Base-by-base conservation (phyloP, 371 early-diverging fungal genomes). In the Synchytrium microbalum region DNA sequence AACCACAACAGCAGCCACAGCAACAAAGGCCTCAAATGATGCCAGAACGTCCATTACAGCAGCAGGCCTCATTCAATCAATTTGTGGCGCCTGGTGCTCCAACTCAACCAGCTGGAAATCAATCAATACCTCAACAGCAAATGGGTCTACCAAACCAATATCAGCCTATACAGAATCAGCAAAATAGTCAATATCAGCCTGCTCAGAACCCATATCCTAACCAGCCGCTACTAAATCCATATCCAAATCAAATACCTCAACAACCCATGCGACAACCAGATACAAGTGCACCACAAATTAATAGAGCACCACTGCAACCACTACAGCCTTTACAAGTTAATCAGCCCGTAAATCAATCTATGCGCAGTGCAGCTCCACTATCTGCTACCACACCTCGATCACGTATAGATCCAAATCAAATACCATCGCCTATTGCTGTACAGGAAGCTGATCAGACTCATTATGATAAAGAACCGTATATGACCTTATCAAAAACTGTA, bases 351-450 rank as follows among this genome's bases (percentile, higher is more conserved):
- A 38, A 38, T 38, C 46, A 38, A 38, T 10, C 46, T 10, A 10
- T 10, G 10, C 46, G 19, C 19, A 19, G 10, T 38, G 19, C 10
- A 10, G 10, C 46, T 38, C 46, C 46, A 38, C 46, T 38, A 38
- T 38, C 46, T 19, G 46, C 46, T 19, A 38, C 46, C 5, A 38
- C 60, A 5, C 25, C 69, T 13, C 58, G 71, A 2, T 63, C 69
- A 2, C 65, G 74, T 32, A 96, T 97, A 56, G 92, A 97, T 70
- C 95, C 96, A 0, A 86, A 91, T 72, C 91, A 93, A 63, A 90
- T 97, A 53, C 98, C 98, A 8, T 88, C 92, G 16, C 94, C 95
- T 19, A 82, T 93, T 1, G 80, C 82, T 27, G 88, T 91, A 30
- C 93, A 92, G 59, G 79, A 82, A 33, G 71, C 74, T 16, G 92